Evolutionary conservation across 306 rosid species (phyloP), one percentile per base, ranked within the genome.

Genomic region (Canavalia ensiformis): DNA sequence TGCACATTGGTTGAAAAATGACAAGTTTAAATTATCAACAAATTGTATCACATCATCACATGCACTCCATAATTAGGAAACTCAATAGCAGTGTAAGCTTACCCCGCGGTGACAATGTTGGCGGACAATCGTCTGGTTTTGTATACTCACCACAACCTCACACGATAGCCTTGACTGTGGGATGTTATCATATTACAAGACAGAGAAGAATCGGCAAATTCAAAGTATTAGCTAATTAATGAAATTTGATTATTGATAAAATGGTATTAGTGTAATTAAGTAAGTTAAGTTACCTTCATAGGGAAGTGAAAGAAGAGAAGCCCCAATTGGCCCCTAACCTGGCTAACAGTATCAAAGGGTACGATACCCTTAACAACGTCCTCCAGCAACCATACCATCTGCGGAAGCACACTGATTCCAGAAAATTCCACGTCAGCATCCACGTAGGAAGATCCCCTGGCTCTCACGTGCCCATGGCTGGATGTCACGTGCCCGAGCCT

Each of bases 361-460:
- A 93, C 85, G 31, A 45, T 28, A 5, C 97, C 97, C 83, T 68
- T 93, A 0, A 89, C 89, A 56, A 93, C 51, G 84, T 93, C 97
- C 86, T 89, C 90, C 30, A 93, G 88, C 66, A 93, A 67, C 52
- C 76, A 56, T 68, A 93, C 81, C 70, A 91, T 88, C 81, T 93
- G 96, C n/a, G 94, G 86, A 8, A 91, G 57, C 8, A 93, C 76
- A 4, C 78, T 81, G 30, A 93, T 84, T 3, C 90, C 97, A 0
- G 33, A 29, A 46, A 93, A 88, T 7, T 88, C 96, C 85, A 82
- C 83, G 76, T 83, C 91, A 59, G 96, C 96, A 3, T 93, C 91
- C 86, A 91, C 92, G 84, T 86, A 83, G 30, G 96, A 91, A 39
- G 90, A 87, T 0, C 92, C 94, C 72, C 85, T 79, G 0, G 97